Conservation (phyloP, 176 grass and related monocot genomes). For the Thalia dealbata region DNA sequence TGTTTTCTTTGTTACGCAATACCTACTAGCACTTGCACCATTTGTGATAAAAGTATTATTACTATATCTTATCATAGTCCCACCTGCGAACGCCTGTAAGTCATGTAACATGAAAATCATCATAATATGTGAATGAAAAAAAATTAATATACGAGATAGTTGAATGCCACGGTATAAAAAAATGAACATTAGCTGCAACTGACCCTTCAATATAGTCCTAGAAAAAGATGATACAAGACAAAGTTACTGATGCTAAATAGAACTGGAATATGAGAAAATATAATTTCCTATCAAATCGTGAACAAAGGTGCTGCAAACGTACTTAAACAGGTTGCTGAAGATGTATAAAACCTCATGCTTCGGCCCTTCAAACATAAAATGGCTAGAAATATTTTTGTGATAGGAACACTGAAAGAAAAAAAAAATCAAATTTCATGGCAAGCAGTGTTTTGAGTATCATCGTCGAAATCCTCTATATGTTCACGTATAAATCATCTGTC, state of each 20-base stretch:
- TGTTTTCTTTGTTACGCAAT: conserved; percentile 1
- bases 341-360: neutral
- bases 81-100: neutral
- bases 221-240: neutral
- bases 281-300: neutral
- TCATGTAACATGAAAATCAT: neutral
- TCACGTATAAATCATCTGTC: neutral
- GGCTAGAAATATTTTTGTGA: neutral
- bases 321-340: neutral
- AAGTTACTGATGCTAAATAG: neutral
- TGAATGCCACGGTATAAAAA: neutral
- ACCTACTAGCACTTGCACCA: neutral
- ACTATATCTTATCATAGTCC: neutral
- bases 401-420: neutral
- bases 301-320: neutral
- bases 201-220: neutral
- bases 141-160: neutral
- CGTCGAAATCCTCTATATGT: neutral
- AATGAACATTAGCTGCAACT: neutral
- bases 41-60: neutral
- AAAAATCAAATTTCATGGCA: no score
- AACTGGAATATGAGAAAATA: neutral
- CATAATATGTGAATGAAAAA: neutral
- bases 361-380: neutral
- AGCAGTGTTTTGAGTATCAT: neutral